A percentile compares a stretch with the other conserved stretches of the same genome.
Conservation (phyloP, 805 yeast genomes). For the Candida anglica region DNA sequence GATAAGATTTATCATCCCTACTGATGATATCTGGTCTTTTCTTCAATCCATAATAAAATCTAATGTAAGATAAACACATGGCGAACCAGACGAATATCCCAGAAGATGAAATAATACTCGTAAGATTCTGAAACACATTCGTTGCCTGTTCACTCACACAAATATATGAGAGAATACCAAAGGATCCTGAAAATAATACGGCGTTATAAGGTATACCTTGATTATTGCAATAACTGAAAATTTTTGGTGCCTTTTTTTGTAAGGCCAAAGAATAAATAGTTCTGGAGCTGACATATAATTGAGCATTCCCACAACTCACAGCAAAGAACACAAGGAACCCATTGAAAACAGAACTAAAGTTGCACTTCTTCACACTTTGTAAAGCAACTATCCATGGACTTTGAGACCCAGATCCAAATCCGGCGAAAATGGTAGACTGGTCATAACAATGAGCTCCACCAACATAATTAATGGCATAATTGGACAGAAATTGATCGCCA, state of each 20-base stretch:
- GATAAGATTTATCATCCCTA: conserved; percentile 60
- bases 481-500: conserved; percentile 13
- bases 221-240: conserved; percentile 56
- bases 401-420: conserved; percentile 37
- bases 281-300: conserved; percentile 39
- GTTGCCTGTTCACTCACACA: conserved; percentile 58
- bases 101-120: conserved; percentile 66
- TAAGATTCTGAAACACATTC: conserved; percentile 60
- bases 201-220: conserved; percentile 72
- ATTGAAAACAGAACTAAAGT: conserved; percentile 35
- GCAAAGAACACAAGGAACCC: conserved; percentile 45
- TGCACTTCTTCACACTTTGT: conserved; percentile 35
- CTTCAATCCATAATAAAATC: conserved; percentile 62
- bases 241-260: conserved; percentile 57
- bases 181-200: conserved; percentile 57
- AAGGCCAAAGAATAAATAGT: conserved; percentile 39
- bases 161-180: conserved; percentile 59
- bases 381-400: conserved; percentile 45
- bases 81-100: conserved; percentile 81
- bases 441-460: conserved; percentile 33
- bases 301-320: conserved; percentile 43
- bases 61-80: conserved; percentile 58
- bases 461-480: conserved; percentile 27
- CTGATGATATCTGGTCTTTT: conserved; percentile 61
- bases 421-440: conserved; percentile 22